A percentile compares a stretch with the other conserved stretches of the same genome.
These are phyloP conservation scores for Venturia effusa DNA, from an alignment of 2,329 filamentous ascomycete species.

Conservation along the genomic window DNA sequence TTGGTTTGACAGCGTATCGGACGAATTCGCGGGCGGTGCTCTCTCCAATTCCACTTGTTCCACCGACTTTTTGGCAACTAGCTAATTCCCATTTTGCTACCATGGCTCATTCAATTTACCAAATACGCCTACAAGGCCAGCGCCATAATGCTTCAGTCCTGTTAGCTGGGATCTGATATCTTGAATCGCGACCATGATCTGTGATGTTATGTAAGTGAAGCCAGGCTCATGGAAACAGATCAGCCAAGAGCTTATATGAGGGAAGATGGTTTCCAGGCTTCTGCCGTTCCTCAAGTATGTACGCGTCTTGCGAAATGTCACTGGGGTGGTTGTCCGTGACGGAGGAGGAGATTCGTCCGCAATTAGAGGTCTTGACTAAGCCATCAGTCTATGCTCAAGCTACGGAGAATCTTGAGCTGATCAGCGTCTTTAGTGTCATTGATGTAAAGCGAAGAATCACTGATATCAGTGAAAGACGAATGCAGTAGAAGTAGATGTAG, in stretches of 20 bases:
- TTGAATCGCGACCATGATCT: constrained; percentile 9
- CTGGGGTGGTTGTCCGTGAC: background rate
- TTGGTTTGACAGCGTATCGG: constrained; percentile 25
- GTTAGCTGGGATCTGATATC: constrained; percentile 10
- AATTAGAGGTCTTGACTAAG: background rate
- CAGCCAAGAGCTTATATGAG: background rate
- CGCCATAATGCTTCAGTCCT: constrained; percentile 3
- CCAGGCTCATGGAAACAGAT: background rate
- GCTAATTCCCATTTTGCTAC: background rate
- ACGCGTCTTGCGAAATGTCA: background rate
- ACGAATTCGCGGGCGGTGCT: constrained; percentile 33
- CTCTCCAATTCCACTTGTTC: constrained; percentile 33
- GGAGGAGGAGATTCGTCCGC: background rate
- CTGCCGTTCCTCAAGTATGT: background rate
- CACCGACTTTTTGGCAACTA: constrained; percentile 23
- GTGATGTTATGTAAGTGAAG: background rate
- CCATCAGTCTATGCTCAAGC: background rate
- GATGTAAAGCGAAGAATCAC: no score
- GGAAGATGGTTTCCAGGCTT: background rate
- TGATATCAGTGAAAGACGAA: no score
- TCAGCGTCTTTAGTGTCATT: no score
- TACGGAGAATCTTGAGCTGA: no score
- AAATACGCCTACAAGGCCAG: constrained; percentile 24
- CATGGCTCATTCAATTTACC: constrained; percentile 10
- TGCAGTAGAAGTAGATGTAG: no score